Evolutionary conservation across 148 eudicot species (phyloP), one percentile per base, ranked within the genome.

Genomic region (Talinum fruticosum): DNA sequence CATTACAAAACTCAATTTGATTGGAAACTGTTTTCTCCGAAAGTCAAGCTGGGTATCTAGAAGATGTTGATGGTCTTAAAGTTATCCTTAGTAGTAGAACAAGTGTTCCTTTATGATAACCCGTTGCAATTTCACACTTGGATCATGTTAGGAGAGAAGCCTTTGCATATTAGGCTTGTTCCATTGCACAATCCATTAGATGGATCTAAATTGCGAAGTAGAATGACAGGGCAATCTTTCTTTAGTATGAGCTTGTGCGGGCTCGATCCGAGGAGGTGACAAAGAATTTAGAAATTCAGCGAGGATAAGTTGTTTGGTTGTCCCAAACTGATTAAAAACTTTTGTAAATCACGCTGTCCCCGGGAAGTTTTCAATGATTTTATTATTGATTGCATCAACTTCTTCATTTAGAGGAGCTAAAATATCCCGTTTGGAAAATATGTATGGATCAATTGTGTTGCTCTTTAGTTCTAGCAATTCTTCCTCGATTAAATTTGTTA

Each of bases 161-260:
- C 28, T 8, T 23, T 61, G 10, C 66, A 61, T 2, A 61, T 61
- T 0, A 61, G 13, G 2, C 66, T 23, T n/a, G 66, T 61, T 24
- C 32, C 28, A 61, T n/a, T 26, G 32, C 66, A 61, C 2, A 61
- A 24, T 2, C 10, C 66, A 61, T 8, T 61, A 0, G 66, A 61
- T 1, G 66, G 32, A 38, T 75, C 77, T 12, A 62, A 10, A 29
- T 75, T 75, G 1, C 51, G 68, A 0, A 75, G 35, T 32, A 75
- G 24, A 2, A 75, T 61, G 8, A 62, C 54, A 2, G 35, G 69
- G 18, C 1, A 75, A 16, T 75, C 28, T 62, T 36, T 26, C 18
- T 75, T 37, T 0, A 62, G n/a, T 19, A 64, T 75, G 18, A 75
- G 69, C 10, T 62, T 38, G 62, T 75, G 70, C 1, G 78, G 35